Percentiles rank a stretch among this genome's conserved stretches.
Evolutionary conservation across 768 basidiomycete species (phyloP).

Genomic region (Amanita subjunquillea): DNA sequence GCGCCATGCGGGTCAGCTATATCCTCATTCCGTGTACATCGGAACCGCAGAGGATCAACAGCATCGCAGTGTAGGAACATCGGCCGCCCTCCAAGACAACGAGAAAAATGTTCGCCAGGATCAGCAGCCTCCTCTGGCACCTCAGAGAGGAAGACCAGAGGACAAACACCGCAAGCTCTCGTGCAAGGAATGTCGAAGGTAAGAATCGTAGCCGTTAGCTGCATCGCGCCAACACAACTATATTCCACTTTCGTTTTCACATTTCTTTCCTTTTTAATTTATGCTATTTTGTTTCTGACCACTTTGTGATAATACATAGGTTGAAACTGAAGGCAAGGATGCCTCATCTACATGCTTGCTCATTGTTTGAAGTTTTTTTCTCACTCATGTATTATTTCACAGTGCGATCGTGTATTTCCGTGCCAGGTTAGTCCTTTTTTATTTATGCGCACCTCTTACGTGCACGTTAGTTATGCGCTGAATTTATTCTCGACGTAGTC

Average conservation of each 20-base stretch:
- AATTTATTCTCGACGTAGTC: constrained; percentile 23
- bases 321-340: constrained; percentile 37
- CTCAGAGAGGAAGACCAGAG: constrained; percentile 16
- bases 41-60: background rate
- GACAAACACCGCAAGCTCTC: constrained; percentile 36
- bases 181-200: constrained; percentile 44
- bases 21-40: background rate
- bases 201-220: constrained; percentile 5
- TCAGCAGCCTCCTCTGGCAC: background rate
- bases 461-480: constrained; percentile 10
- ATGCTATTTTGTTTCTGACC: background rate
- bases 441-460: background rate
- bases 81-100: background rate
- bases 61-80: background rate
- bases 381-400: constrained; percentile 2
- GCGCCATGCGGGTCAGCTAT: background rate
- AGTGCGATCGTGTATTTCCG: constrained; percentile 60
- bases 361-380: background rate
- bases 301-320: constrained; percentile 15
- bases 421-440: constrained; percentile 32
- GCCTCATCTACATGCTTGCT: background rate
- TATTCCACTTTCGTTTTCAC: background rate
- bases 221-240: background rate
- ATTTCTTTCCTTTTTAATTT: background rate
- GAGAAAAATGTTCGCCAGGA: background rate